Percentiles rank a stretch among this genome's conserved stretches.
These are phyloP conservation scores for Climacium dendroides DNA, from an alignment of 225 moss, liverwort and hornwort species.

Conservation along the genomic window DNA sequence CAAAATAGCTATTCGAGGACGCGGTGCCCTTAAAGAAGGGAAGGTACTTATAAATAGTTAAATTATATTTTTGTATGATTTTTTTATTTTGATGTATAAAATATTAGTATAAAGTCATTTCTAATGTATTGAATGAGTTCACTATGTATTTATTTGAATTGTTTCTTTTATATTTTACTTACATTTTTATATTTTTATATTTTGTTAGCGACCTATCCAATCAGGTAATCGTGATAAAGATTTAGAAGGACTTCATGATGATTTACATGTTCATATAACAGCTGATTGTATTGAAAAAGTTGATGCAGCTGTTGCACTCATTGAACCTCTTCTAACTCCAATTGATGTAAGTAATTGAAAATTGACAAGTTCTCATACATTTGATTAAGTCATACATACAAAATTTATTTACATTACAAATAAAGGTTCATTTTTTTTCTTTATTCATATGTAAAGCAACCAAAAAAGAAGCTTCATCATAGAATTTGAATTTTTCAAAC, in stretches of 20 bases:
- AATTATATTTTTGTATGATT: no score
- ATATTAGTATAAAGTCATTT: no score
- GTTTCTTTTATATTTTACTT: background rate
- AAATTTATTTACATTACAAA: background rate
- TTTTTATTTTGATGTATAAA: background rate
- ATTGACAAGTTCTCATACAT: no score
- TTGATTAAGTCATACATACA: background rate
- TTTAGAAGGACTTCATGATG: constrained; percentile 59
- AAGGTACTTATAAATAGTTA: constrained; percentile 19
- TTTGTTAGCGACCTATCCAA: constrained; percentile 29
- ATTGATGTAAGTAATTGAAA: constrained; percentile 42
- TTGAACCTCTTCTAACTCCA: constrained; percentile 77
- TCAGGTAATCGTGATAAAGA: constrained; percentile 58
- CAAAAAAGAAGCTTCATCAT: fast-evolving
- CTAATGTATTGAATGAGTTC: background rate
- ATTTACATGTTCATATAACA: constrained; percentile 85
- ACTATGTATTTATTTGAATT: background rate
- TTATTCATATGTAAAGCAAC: background rate
- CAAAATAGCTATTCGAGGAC: constrained; percentile 81
- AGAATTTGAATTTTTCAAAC: background rate
- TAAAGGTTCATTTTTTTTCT: background rate
- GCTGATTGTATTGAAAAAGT: constrained; percentile 73
- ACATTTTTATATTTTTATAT: background rate
- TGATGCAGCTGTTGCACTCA: constrained; percentile 78
- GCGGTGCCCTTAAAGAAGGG: constrained; percentile 85